Evolutionary conservation across 2,329 filamentous ascomycete genomes (phyloP), one percentile per base, ranked within the genome.

Genomic region (Pleoardoris graminearum): DNA sequence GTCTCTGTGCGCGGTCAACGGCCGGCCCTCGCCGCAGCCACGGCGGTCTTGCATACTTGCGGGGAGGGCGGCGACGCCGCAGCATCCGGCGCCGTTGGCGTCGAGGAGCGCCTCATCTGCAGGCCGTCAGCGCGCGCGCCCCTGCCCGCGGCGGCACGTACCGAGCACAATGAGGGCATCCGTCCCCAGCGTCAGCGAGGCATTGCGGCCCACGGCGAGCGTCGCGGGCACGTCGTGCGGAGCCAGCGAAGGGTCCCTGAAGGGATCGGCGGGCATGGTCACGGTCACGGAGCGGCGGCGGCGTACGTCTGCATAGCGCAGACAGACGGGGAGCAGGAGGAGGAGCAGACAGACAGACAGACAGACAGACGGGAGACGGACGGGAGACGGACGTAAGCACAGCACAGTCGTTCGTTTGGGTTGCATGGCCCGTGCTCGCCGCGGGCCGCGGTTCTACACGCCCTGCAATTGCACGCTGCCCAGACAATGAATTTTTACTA

Each of bases 91-190:
- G 53, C 74, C 69, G 55, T 76, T 70, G 65, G 76, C 75, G 53
- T 80, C 77, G 57, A 76, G 72, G 48, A 82, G 74, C 32, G 77
- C 78, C 63, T 85, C 80, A 68, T 86, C 83, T 81, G 50, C 35
- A 6, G 1, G 16, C 29, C 3, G 50, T 64, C n/a, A 59, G 56
- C 39, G 25, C 35, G 10, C 47, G 30, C 10, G n/a, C n/a, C 14
- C 29, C 33, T 30, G n/a, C 21, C 21, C 27, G 21, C 3, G 14
- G 53, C 33, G 36, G 74, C 53, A 75, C 42, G 22, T 52, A 85
- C 83, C 83, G 48, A 82, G 68, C 11, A 88, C 77, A 56, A 85
- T 77, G 45, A 88, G 75, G 25, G 82, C 79, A 61, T 88, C 84
- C 1, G 80, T 81, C 17, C 79, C 81, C 36, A 88, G 73, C 1